Evolutionary conservation across 2,329 filamentous ascomycete genomes (phyloP).

Genomic region (Paracamarosporium sp.): DNA sequence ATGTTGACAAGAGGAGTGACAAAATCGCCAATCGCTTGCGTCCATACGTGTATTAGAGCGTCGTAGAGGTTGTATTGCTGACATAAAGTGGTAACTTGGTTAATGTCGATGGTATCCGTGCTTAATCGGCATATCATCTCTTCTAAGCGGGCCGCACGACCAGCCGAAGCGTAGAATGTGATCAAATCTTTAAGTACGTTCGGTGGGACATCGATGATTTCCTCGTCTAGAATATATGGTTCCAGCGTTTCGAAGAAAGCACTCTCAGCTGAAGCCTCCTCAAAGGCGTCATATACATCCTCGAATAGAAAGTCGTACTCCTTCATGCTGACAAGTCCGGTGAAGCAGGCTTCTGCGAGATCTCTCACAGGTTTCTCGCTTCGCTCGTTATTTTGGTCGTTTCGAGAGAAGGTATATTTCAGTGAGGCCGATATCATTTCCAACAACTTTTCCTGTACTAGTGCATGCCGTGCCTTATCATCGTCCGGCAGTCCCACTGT

Average conservation of each 20-base stretch:
- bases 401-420: slow-evolving; percentile 81
- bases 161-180: slow-evolving; percentile 76
- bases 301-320: slow-evolving; percentile 89
- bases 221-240: slow-evolving; percentile 81
- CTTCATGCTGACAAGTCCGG: slow-evolving; percentile 78
- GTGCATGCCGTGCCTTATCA: slow-evolving; percentile 72
- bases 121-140: slow-evolving; percentile 95
- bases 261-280: slow-evolving; percentile 74
- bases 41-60: slow-evolving; percentile 96
- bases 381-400: slow-evolving; percentile 58
- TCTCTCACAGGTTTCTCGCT: slow-evolving; percentile 71
- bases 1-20: slow-evolving; percentile 89
- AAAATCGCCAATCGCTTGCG: slow-evolving; percentile 85
- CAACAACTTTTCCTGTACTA: slow-evolving; percentile 87
- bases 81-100: slow-evolving; percentile 89
- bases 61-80: slow-evolving; percentile 93
- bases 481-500: slow-evolving; percentile 94
- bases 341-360: slow-evolving; percentile 82
- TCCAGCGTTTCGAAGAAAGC: slow-evolving; percentile 90
- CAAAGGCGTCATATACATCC: slow-evolving; percentile 88
- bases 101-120: slow-evolving; percentile 88
- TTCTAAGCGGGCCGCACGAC: slow-evolving; percentile 80
- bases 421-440: slow-evolving; percentile 94
- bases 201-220: slow-evolving; percentile 78
- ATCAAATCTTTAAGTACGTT: slow-evolving; percentile 86